A percentile compares a stretch with the other conserved stretches of the same genome.
These are phyloP conservation scores for Raddia distichophylla DNA, from an alignment of 176 grass and related monocot species.

Conservation along the genomic window DNA sequence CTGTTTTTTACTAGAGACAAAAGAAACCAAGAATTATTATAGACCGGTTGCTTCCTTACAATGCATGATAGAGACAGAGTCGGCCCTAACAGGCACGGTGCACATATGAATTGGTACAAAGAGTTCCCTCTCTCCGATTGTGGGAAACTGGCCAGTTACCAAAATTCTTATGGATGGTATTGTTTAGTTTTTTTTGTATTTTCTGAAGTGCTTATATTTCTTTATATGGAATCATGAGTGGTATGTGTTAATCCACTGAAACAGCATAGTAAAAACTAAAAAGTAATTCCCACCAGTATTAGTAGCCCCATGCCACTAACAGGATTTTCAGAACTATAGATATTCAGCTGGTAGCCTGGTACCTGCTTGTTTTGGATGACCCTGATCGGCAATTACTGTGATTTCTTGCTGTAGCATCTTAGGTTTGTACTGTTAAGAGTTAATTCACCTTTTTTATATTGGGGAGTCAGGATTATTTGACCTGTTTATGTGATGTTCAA, in stretches of 20 bases:
- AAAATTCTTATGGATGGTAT: neutral
- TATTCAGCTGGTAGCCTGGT: neutral
- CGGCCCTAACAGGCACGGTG: neutral
- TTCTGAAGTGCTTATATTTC: neutral
- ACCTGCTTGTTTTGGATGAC: neutral
- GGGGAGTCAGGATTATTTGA: neutral
- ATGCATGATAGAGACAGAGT: neutral
- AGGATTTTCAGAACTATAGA: neutral
- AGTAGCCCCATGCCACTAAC: neutral
- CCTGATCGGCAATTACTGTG: neutral
- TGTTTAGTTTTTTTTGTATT: slow-evolving; percentile 10
- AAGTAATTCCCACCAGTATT: neutral
- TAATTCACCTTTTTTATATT: neutral
- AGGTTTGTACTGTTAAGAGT: neutral
- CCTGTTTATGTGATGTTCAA: neutral
- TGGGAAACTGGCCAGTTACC: neutral
- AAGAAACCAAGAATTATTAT: neutral
- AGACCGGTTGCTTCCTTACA: neutral
- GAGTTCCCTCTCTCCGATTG: neutral
- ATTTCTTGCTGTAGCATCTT: slow-evolving; percentile 8
- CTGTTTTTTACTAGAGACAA: slow-evolving; percentile 31
- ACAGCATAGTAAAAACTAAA: neutral
- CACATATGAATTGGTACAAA: neutral
- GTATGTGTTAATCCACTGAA: slow-evolving; percentile 7
- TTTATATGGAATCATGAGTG: neutral